A percentile compares a stretch with the other conserved stretches of the same genome.
Conservation (phyloP, 169 alveolate species). For the Theileria orientalis region DNA sequence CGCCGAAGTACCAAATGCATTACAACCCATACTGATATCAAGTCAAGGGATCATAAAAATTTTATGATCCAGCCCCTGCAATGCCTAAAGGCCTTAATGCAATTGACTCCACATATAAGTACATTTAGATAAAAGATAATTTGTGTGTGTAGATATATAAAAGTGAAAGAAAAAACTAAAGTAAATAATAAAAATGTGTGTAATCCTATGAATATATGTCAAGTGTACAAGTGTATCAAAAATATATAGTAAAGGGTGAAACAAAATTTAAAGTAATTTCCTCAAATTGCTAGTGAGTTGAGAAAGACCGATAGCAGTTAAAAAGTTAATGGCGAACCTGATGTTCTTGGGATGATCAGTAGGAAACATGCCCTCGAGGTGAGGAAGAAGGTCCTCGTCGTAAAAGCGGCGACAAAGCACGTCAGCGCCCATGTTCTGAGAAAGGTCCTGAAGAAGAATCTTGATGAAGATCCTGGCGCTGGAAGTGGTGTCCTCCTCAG, state of each 20-base stretch:
- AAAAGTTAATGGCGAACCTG: conserved; percentile 95
- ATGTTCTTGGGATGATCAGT: conserved; percentile 91
- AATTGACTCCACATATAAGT: too few species aligned
- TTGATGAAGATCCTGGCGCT: conserved; percentile 95
- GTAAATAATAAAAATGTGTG: too few species aligned
- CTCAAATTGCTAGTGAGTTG: conserved; percentile 92
- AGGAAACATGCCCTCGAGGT: conserved; percentile 91
- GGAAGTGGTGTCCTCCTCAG: conserved; percentile 96
- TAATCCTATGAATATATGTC: too few species aligned
- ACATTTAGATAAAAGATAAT: too few species aligned
- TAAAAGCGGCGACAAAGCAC: conserved; percentile 73
- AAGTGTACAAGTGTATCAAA: not conserved
- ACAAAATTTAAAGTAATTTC: conserved; percentile 67
- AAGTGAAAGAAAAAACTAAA: too few species aligned
- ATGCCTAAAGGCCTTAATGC: too few species aligned
- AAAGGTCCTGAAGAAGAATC: conserved; percentile 90
- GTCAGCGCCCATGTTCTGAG: conserved; percentile 84
- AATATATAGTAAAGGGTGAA: too few species aligned
- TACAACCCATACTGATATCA: conserved; percentile 31
- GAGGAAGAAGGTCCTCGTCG: conserved; percentile 84
- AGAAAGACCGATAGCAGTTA: conserved; percentile 96
- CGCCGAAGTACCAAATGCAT: conserved; percentile 60
- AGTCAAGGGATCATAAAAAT: too few species aligned
- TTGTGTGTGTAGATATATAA: too few species aligned
- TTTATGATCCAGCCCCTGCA: too few species aligned